phyloP scores from a whole-genome alignment of 345 rosid genomes.

The Mercurialis annua region DNA sequence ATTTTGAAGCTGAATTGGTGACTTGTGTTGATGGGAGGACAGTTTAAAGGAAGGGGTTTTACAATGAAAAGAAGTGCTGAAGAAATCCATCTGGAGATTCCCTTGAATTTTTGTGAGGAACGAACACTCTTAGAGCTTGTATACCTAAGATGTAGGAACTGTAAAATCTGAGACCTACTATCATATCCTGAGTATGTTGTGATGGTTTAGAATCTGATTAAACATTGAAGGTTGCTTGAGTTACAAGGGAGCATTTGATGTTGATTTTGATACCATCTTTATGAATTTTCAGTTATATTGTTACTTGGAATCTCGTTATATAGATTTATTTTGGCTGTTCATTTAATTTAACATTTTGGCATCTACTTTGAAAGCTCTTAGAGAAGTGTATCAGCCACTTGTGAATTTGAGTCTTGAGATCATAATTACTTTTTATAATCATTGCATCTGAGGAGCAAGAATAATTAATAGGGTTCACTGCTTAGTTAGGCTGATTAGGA shows the following conservation, averaged over 20 bases:
- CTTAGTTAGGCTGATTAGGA: background rate
- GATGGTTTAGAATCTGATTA: slow-evolving; percentile 5
- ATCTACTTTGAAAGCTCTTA: background rate
- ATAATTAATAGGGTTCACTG: background rate
- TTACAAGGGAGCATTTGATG: slow-evolving; percentile 8
- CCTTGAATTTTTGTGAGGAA: slow-evolving; percentile 11
- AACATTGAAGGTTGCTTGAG: slow-evolving; percentile 5
- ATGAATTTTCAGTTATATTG: background rate
- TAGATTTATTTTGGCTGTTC: background rate
- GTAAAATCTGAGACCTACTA: slow-evolving; percentile 2
- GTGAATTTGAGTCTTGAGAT: slow-evolving; percentile 10
- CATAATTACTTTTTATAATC: background rate
- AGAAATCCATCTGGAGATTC: slow-evolving; percentile 23
- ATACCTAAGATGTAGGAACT: background rate
- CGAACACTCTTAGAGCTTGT: slow-evolving; percentile 17
- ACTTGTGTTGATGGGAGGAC: slow-evolving; percentile 25
- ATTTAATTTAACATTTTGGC: background rate
- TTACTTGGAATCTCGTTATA: background rate
- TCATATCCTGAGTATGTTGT: slow-evolving; percentile 5
- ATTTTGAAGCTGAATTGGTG: slow-evolving; percentile 24
- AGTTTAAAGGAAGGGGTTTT: slow-evolving; percentile 16
- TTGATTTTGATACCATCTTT: background rate
- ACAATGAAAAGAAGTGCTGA: slow-evolving; percentile 14
- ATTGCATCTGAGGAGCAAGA: slow-evolving; percentile 2
- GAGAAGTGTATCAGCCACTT: background rate